phyloP scores from a whole-genome alignment of 371 early-diverging fungal species.

The Mucor irregularis region DNA sequence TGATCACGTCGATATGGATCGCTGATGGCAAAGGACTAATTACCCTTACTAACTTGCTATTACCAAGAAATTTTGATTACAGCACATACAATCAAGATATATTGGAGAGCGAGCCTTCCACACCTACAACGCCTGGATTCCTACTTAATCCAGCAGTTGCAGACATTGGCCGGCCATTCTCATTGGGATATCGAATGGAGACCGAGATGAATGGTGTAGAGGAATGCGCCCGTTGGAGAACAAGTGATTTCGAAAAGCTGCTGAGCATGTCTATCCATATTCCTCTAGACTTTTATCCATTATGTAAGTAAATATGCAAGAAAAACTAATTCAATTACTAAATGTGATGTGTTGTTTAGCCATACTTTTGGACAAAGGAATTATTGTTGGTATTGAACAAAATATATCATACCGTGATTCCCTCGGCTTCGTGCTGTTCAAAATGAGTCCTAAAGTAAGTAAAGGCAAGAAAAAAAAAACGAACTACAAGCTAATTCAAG shows the following conservation, averaged over 20 bases:
- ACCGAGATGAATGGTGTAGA: constrained; percentile 19
- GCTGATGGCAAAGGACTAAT: constrained; percentile 69
- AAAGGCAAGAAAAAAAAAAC: not conserved
- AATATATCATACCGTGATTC: constrained; percentile 57
- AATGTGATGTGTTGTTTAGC: constrained; percentile 40
- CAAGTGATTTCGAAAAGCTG: constrained; percentile 32
- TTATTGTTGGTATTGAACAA: constrained; percentile 80
- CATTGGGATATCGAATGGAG: constrained; percentile 37
- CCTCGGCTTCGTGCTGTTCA: constrained; percentile 63
- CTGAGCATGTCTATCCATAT: constrained; percentile 48
- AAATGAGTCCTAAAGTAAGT: constrained; percentile 68
- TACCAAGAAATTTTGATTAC: constrained; percentile 36
- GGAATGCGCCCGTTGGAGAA: constrained; percentile 35
- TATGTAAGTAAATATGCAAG: constrained; percentile 52
- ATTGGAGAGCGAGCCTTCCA: constrained; percentile 37
- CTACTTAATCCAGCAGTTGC: constrained; percentile 10
- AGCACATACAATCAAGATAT: constrained; percentile 24
- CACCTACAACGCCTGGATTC: constrained; percentile 38
- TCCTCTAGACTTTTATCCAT: constrained; percentile 79
- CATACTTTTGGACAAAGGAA: constrained; percentile 72
- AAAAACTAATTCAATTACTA: too few species aligned
- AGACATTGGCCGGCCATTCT: constrained; percentile 39
- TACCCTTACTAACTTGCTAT: constrained; percentile 51
- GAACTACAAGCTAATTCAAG: not conserved
- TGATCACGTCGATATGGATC: constrained; percentile 74